These are phyloP conservation scores for Rhizophagus prolifer DNA, from an alignment of 192 early-diverging fungal genomes.

Conservation along the genomic window DNA sequence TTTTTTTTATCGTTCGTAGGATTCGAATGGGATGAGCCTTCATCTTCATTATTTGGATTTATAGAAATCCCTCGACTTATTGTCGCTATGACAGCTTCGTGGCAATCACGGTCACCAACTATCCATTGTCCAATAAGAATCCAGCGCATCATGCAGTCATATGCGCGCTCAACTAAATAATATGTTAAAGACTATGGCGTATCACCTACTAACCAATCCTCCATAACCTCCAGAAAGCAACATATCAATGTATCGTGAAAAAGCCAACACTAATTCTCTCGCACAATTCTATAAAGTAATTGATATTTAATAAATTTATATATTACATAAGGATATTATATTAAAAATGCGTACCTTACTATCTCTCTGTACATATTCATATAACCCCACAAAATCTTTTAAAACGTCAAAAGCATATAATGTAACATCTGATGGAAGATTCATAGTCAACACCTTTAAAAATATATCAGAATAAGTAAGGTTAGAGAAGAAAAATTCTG, in stretches of 20 bases:
- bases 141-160: slow-evolving; percentile 78
- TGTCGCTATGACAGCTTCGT: slow-evolving; percentile 63
- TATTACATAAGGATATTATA: neutral
- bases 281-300: slow-evolving; percentile 54
- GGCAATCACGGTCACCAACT: slow-evolving; percentile 66
- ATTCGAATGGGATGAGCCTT: slow-evolving; percentile 39
- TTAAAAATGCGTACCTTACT: slow-evolving; percentile 52
- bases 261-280: slow-evolving; percentile 63
- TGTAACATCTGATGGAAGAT: slow-evolving; percentile 59
- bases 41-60: slow-evolving; percentile 57
- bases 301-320: neutral
- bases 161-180: slow-evolving; percentile 64
- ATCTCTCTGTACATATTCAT: slow-evolving; percentile 64
- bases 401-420: slow-evolving; percentile 63
- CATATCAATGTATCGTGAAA: slow-evolving; percentile 73
- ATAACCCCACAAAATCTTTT: slow-evolving; percentile 60
- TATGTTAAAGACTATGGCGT: slow-evolving; percentile 47
- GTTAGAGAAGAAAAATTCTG: neutral
- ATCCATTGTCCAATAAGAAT: slow-evolving; percentile 76
- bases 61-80: slow-evolving; percentile 70
- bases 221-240: slow-evolving; percentile 40
- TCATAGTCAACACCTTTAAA: slow-evolving; percentile 55
- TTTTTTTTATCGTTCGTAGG: slow-evolving; percentile 40
- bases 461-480: neutral
- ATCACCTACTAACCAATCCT: slow-evolving; percentile 21